A percentile compares a stretch with the other conserved stretches of the same genome.
phyloP scores from a whole-genome alignment of 2,329 filamentous ascomycete species.

The Xylariaceae sp. region DNA sequence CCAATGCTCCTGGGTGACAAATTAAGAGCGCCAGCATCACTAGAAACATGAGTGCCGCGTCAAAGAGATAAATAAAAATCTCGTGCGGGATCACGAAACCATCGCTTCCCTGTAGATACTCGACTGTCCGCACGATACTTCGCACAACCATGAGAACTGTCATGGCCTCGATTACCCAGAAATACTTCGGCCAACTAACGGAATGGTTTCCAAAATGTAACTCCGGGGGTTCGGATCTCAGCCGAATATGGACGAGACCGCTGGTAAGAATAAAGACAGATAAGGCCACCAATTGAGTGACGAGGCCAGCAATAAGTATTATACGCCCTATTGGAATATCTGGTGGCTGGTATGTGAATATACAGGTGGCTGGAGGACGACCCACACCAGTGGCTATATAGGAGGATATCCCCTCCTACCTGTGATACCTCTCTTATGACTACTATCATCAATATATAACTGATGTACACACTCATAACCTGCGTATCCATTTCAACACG shows the following conservation, averaged over 20 bases:
- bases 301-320: slow-evolving; percentile 50
- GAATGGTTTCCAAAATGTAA: too few relatives aligned
- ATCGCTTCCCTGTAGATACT: slow-evolving; percentile 48
- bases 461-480: too few relatives aligned
- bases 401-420: too few relatives aligned
- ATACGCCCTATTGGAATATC: too few relatives aligned
- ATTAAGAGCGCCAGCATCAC: slow-evolving; percentile 43
- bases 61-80: slow-evolving; percentile 48
- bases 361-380: too few relatives aligned
- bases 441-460: too few relatives aligned
- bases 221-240: too few relatives aligned
- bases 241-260: slow-evolving; percentile 46
- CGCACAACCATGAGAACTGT: slow-evolving; percentile 48
- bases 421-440: too few relatives aligned
- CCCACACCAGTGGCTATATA: too few relatives aligned
- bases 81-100: slow-evolving; percentile 47
- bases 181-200: slow-evolving; percentile 20
- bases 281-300: slow-evolving; percentile 55
- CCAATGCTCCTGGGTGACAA: slow-evolving; percentile 10
- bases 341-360: too few relatives aligned
- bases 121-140: slow-evolving; percentile 50
- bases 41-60: slow-evolving; percentile 44
- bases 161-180: slow-evolving; percentile 37
- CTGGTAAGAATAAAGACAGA: slow-evolving; percentile 50
- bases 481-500: too few relatives aligned